These are phyloP conservation scores for Orbilia oligospora DNA, from an alignment of 2,329 filamentous ascomycete species.

Conservation along the genomic window DNA sequence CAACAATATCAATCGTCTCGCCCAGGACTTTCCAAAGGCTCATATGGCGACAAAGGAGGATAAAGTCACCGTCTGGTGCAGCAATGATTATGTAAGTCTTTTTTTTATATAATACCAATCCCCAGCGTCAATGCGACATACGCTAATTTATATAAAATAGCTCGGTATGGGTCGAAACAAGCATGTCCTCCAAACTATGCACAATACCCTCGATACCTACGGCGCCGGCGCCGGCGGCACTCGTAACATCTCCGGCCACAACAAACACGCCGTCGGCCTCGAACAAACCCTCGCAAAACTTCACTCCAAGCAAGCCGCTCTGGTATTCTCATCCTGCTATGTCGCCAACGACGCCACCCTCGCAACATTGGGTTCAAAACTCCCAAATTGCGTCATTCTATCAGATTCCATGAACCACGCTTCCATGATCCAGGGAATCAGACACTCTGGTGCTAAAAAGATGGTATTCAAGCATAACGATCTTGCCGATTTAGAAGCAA, in stretches of 20 bases:
- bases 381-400: constrained; percentile 97
- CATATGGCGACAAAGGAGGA: constrained; percentile 89
- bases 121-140: too few species aligned
- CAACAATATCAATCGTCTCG: constrained; percentile 99
- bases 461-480: constrained; percentile 99
- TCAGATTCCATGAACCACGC: constrained; percentile 98
- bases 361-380: constrained; percentile 94
- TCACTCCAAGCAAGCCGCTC: constrained; percentile 89
- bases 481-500: constrained; percentile 89
- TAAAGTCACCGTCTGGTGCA: constrained; percentile 97
- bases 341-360: constrained; percentile 98
- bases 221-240: constrained; percentile 96
- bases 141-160: constrained; percentile 37
- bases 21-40: constrained; percentile 93
- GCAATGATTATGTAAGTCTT: constrained; percentile 82
- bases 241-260: constrained; percentile 97
- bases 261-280: constrained; percentile 88
- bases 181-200: constrained; percentile 89
- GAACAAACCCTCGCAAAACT: constrained; percentile 87
- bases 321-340: constrained; percentile 98
- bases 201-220: constrained; percentile 93
- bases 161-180: constrained; percentile 96
- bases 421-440: constrained; percentile 99
- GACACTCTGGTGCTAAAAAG: constrained; percentile 96
- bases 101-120: not conserved